These are phyloP conservation scores for Monascus purpureus DNA, from an alignment of 495 filamentous ascomycete species.

Conservation along the genomic window DNA sequence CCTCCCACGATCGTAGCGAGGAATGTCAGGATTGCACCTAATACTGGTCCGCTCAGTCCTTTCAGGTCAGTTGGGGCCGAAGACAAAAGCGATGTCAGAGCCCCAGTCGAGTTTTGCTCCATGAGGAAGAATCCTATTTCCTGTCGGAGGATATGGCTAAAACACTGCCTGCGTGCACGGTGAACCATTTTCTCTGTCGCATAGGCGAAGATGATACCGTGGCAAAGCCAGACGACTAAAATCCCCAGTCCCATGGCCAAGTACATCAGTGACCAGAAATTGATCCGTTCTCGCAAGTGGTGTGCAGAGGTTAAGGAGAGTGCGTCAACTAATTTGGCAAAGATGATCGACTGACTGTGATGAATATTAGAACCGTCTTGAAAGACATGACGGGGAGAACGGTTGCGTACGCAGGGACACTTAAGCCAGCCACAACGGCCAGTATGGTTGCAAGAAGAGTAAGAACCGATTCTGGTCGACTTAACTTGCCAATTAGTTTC, in stretches of 20 bases:
- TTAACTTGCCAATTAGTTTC: no score
- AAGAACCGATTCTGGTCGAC: no score
- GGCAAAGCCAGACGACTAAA: slow-evolving; percentile 1
- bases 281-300: no score
- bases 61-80: slow-evolving; percentile 42
- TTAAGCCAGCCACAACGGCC: no score
- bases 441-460: no score
- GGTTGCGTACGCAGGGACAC: no score
- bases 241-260: slow-evolving; percentile 2
- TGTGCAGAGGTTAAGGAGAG: no score
- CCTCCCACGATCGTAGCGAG: slow-evolving; percentile 21
- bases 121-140: slow-evolving; percentile 10
- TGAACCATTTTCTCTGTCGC: slow-evolving; percentile 3
- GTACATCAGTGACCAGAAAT: no score
- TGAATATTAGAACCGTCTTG: no score
- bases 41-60: slow-evolving; percentile 23
- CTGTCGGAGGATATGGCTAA: slow-evolving; percentile 6
- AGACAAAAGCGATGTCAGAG: slow-evolving; percentile 5
- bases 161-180: slow-evolving; percentile 2
- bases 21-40: slow-evolving; percentile 16
- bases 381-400: no score
- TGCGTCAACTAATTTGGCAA: no score
- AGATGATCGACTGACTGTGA: no score
- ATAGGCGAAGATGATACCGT: slow-evolving; percentile 5
- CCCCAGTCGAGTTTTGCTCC: slow-evolving; percentile 5